Conservation (phyloP, 2,329 filamentous ascomycete genomes). For the Fusarium euwallaceae region DNA sequence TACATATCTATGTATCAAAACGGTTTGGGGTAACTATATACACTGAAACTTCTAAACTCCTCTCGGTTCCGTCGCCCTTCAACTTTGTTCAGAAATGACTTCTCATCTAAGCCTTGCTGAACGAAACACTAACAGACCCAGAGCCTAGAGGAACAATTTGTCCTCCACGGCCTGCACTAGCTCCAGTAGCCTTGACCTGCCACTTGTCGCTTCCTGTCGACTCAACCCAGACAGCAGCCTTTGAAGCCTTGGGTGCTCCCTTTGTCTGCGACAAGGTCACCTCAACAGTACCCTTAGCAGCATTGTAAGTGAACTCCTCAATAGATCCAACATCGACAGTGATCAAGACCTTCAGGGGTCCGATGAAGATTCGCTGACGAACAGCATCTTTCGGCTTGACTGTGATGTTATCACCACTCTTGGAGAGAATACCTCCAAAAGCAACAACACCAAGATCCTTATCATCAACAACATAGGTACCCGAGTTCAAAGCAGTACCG, state of each 20-base stretch:
- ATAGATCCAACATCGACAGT: constrained; percentile 60
- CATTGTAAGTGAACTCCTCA: constrained; percentile 52
- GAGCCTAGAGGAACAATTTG: constrained; percentile 28
- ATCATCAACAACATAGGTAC: constrained; percentile 63
- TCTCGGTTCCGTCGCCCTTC: accelerated
- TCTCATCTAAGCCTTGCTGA: background rate
- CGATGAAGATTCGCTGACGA: constrained; percentile 62
- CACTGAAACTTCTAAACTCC: background rate
- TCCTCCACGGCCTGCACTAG: constrained; percentile 34
- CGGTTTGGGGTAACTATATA: background rate
- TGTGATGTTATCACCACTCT: constrained; percentile 40
- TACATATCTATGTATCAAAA: too few species aligned
- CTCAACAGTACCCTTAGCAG: background rate
- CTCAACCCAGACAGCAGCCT: constrained; percentile 54
- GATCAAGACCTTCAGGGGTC: constrained; percentile 57
- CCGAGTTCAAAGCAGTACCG: constrained; percentile 63
- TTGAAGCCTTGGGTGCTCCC: constrained; percentile 44
- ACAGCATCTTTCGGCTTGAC: constrained; percentile 62
- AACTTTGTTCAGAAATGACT: too few species aligned
- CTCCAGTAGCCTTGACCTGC: constrained; percentile 11
- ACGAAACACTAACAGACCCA: constrained; percentile 1
- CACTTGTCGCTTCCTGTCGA: constrained; percentile 37
- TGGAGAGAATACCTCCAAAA: constrained; percentile 61
- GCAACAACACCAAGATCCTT: constrained; percentile 59
- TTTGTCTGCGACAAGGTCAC: constrained; percentile 50